Percentiles rank a stretch among this genome's conserved stretches.
These are phyloP conservation scores for Hypoxylon sp. DNA, from an alignment of 2,329 filamentous ascomycete species.

Conservation along the genomic window DNA sequence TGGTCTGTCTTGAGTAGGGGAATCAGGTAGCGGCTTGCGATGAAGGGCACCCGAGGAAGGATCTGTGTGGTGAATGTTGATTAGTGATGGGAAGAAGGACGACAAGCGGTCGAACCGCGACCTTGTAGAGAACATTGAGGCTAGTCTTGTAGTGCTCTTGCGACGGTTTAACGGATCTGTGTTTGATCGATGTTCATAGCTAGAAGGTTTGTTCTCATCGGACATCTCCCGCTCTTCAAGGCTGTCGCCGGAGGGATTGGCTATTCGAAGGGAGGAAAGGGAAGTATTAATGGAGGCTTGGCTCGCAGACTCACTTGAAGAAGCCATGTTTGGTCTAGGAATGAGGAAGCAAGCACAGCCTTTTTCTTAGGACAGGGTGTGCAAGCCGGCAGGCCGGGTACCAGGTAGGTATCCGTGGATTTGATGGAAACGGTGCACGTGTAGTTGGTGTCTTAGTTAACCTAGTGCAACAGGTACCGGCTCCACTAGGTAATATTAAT, in stretches of 20 bases:
- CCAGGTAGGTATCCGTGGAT: conserved; percentile 38
- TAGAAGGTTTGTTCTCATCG: conserved; percentile 15
- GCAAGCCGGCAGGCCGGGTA: conserved; percentile 31
- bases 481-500: conserved; percentile 44
- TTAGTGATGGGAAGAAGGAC: conserved; percentile 55
- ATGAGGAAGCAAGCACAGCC: conserved; percentile 37
- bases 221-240: conserved; percentile 16
- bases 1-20: conserved; percentile 42
- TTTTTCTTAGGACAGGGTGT: conserved; percentile 30
- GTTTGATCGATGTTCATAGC: conserved; percentile 24
- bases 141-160: conserved; percentile 23
- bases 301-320: conserved; percentile 42
- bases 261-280: conserved; percentile 24
- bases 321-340: conserved; percentile 38
- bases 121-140: conserved; percentile 43
- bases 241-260: conserved; percentile 20
- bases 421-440: conserved; percentile 37
- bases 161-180: conserved; percentile 14
- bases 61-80: conserved; percentile 47
- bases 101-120: conserved; percentile 52
- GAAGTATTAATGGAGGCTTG: conserved; percentile 43
- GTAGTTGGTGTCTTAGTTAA: conserved; percentile 31
- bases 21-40: conserved; percentile 51
- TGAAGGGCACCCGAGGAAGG: conserved; percentile 37
- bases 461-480: conserved; percentile 28